Base-by-base conservation (phyloP, 768 basidiomycete species). In the Suillus fuscotomentosus region DNA sequence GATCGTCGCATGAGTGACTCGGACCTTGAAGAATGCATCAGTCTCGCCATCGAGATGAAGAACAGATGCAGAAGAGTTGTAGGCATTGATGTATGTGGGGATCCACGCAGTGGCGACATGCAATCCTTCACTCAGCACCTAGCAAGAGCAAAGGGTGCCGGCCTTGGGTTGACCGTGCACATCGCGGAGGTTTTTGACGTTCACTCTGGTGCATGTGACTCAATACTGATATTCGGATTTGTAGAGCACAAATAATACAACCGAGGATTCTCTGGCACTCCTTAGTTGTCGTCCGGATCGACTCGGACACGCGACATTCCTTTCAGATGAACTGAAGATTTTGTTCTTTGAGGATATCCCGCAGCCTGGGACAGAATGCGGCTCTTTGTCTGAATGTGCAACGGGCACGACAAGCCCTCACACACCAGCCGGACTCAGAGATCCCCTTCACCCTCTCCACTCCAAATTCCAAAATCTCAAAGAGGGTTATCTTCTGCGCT, bases 301-400 rank as follows among this genome's bases (percentile, higher is more conserved):
- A 48, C 78, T 95, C 0, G 90, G 93, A 0, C 93, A 95, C 65
- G 93, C 91, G 2, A 94, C 93, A 0, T 94, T 91, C 75, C 81
- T 95, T 24, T 78, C 86, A 64, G 83, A 84, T 2, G 84, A 85
- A 56, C 84, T 86, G 0, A 83, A 84, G 65, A 73, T 78, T 1
- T 72, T 88, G 48, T 89, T 92, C 10, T 75, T 84, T 60, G 71
- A 72, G 11, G 70, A 72, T 50, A 64, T 75, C 48, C 72, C 72
- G 31, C 69, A 73, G 2, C 62, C 62, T 3, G 34, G 66, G 60
- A 24, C 62, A 3, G 63, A 75, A 22, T 38, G 13, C 6, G 7
- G 22, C 8, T 24, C 13, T 3, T 27, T 41, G 39, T 14, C 15
- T 3, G 56, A 39, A 15, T 57, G 39, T n/a, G 36, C 22, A 11